Percentiles rank a stretch among this genome's conserved stretches.
These are phyloP conservation scores for Linnemannia hyalina DNA, from an alignment of 192 early-diverging fungal genomes.

Conservation along the genomic window DNA sequence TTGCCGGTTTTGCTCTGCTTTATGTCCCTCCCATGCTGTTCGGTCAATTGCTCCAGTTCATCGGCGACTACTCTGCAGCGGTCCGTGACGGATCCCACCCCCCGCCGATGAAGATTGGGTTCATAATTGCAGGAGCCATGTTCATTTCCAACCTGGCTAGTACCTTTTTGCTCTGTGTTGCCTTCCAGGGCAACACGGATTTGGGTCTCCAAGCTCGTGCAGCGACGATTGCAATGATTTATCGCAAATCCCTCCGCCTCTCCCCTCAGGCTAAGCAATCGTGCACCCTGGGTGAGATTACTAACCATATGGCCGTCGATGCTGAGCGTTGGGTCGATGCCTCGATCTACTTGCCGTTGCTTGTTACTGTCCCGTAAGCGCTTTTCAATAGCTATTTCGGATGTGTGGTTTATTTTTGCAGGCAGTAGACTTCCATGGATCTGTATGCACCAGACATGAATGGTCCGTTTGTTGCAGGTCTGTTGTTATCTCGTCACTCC, in stretches of 20 bases:
- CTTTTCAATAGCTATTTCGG: neutral
- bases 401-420: neutral
- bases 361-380: constrained; percentile 67
- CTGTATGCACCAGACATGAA: neutral
- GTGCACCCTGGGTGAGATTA: constrained; percentile 43
- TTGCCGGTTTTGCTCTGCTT: neutral
- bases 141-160: constrained; percentile 14
- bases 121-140: constrained; percentile 30
- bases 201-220: constrained; percentile 76
- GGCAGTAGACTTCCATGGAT: neutral
- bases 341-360: constrained; percentile 16
- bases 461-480: neutral
- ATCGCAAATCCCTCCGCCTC: constrained; percentile 83
- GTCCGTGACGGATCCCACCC: neutral
- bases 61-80: constrained; percentile 29
- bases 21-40: constrained; percentile 39
- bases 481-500: neutral
- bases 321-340: constrained; percentile 68
- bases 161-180: neutral
- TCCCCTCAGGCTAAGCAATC: constrained; percentile 62
- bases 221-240: constrained; percentile 81
- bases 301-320: constrained; percentile 79
- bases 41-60: constrained; percentile 32
- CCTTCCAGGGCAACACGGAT: constrained; percentile 55
- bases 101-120: constrained; percentile 17